These are phyloP conservation scores for Thyridium curvatum DNA, from an alignment of 2,329 filamentous ascomycete species.

Conservation along the genomic window DNA sequence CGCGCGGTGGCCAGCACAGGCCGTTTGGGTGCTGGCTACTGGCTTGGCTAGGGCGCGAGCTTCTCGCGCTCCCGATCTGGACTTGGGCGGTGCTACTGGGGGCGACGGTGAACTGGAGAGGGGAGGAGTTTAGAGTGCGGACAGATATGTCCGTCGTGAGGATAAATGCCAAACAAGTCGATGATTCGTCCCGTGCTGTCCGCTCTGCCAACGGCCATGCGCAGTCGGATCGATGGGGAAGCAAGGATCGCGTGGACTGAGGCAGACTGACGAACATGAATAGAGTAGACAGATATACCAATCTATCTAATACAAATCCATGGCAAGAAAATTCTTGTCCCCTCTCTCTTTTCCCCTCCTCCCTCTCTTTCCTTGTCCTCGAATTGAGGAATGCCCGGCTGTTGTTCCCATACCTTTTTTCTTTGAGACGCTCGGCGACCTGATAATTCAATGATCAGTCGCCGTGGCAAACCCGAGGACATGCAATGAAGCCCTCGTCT, in stretches of 20 bases:
- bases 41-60: conserved; percentile 81
- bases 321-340: too few relatives aligned
- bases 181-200: background rate
- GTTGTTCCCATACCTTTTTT: too few relatives aligned
- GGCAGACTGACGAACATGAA: background rate
- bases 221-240: background rate
- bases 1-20: conserved; percentile 45
- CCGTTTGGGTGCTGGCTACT: conserved; percentile 65
- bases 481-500: too few relatives aligned
- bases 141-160: conserved; percentile 74
- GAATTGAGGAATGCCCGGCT: too few relatives aligned
- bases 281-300: too few relatives aligned
- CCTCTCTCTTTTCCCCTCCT: too few relatives aligned
- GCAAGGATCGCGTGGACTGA: conserved; percentile 18
- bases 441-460: too few relatives aligned
- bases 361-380: too few relatives aligned
- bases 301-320: too few relatives aligned
- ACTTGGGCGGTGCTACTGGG: conserved; percentile 84
- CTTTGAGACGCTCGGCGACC: too few relatives aligned
- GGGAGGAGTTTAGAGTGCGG: conserved; percentile 72
- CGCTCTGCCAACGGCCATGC: background rate
- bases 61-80: conserved; percentile 85
- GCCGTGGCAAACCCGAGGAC: too few relatives aligned
- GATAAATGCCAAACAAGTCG: conserved; percentile 10
- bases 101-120: conserved; percentile 80